Conservation (phyloP, 75 land plant species). For the Picea glauca region DNA sequence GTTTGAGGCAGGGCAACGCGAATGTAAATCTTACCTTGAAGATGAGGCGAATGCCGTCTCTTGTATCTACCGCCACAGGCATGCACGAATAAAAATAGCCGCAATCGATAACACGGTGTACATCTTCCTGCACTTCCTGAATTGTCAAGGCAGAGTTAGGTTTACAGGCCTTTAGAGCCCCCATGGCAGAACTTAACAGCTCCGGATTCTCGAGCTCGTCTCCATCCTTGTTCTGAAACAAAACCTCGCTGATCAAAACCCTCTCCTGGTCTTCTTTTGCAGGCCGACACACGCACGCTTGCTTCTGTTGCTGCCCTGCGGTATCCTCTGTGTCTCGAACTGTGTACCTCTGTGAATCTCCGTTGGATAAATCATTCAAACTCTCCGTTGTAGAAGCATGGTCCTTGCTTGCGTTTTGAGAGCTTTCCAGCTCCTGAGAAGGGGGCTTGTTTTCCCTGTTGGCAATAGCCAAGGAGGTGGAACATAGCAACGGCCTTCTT, state of each 20-base stretch:
- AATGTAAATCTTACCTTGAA: slow-evolving; percentile 56
- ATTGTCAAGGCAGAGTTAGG: slow-evolving; percentile 89
- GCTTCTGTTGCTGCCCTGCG: slow-evolving; percentile 17
- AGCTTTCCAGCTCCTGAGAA: neutral
- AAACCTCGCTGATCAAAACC: slow-evolving; percentile 91
- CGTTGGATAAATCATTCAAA: neutral
- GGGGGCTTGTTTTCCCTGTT: neutral
- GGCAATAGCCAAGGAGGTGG: slow-evolving; percentile 20
- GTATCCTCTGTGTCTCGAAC: neutral
- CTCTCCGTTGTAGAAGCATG: neutral
- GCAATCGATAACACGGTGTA: slow-evolving; percentile 79
- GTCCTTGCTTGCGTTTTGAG: neutral
- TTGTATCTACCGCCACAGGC: slow-evolving; percentile 94
- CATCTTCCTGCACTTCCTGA: slow-evolving; percentile 95
- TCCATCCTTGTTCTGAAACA: slow-evolving; percentile 94
- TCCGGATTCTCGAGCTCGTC: slow-evolving; percentile 85
- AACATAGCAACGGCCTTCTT: slow-evolving; percentile 24
- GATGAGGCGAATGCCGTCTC: slow-evolving; percentile 90
- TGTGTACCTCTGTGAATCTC: neutral
- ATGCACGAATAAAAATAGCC: slow-evolving; percentile 84
- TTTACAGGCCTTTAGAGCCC: slow-evolving; percentile 63
- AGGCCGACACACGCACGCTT: slow-evolving; percentile 7
- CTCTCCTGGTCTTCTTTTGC: slow-evolving; percentile 74
- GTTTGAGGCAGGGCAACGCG: too few relatives aligned
- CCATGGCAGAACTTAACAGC: slow-evolving; percentile 52